Base-by-base conservation (phyloP, 2,329 filamentous ascomycete species). In the Apiospora saccharicola region DNA sequence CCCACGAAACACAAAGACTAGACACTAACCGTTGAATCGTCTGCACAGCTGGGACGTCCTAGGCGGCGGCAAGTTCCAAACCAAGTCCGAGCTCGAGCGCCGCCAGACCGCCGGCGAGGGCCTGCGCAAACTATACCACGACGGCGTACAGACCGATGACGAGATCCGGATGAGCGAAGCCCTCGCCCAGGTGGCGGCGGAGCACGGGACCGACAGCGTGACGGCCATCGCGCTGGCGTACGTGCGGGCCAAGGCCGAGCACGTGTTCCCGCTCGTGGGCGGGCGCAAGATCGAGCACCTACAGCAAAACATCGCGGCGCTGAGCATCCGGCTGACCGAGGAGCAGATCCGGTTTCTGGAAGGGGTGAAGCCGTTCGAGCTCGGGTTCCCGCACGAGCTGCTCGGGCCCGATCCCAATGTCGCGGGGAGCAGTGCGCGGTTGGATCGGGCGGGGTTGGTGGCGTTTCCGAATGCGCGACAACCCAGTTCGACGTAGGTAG, bases 201-300 rank as follows among this genome's bases (percentile, higher is more conserved):
- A 87, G 74, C 87, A 90, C 73, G 85, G 86, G 0, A 83, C 85
- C 69, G 87, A 75, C 3, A 83, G 85, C 16, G 83, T 93, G 51
- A 91, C 89, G 2, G 86, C 86, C 22, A 81, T 93, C 30, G 87
- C 87, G 0, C 77, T 88, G n/a, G 85, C 86, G 1, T 89, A 88
- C 70, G 80, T 87, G 7, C 74, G 83, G 70, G 74, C 80, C 70
- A 89, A 89, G 80, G 81, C 84, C 0, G 82, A 83, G 0, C 81
- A 87, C 71, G 85, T 88, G 13, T 85, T 86, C 72, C 87, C 87
- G 0, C 82, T 89, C 43, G 76, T 89, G 12, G 88, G 87, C 0
- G 85, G 85, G 0, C 79, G 86, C 10, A 89, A 86, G 78, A 76
- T 87, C 24, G 84, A 86, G 76, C 86, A 89, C 71, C 77, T 89